These are phyloP conservation scores for Alternaria sp. DNA, from an alignment of 2,329 filamentous ascomycete genomes.

Conservation along the genomic window DNA sequence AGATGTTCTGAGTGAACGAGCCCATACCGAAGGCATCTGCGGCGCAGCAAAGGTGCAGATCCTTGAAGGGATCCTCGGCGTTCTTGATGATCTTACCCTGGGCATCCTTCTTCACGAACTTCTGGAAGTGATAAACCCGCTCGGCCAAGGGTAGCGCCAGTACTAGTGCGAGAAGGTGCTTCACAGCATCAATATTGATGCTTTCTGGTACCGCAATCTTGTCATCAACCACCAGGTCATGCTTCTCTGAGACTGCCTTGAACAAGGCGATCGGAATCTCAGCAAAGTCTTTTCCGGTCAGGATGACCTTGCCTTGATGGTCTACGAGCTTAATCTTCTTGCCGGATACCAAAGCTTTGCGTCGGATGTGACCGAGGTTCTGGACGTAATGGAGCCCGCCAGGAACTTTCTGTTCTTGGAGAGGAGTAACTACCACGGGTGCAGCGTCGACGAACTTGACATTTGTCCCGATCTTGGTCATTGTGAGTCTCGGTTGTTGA, in stretches of 20 bases:
- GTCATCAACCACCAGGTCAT: background rate
- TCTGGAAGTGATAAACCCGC: background rate
- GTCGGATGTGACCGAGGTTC: background rate
- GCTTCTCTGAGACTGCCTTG: background rate
- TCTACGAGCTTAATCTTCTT: background rate
- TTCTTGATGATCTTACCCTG: background rate
- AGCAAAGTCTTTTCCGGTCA: background rate
- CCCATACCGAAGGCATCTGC: slow-evolving; percentile 15
- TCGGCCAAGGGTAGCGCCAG: background rate
- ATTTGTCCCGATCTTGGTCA: background rate
- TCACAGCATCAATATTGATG: background rate
- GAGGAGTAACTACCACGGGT: background rate
- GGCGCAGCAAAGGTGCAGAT: slow-evolving; percentile 11
- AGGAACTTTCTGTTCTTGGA: background rate
- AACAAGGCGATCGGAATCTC: background rate
- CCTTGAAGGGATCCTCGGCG: slow-evolving; percentile 1
- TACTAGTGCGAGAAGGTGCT: background rate
- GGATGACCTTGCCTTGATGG: background rate
- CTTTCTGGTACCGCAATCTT: background rate
- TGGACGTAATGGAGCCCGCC: background rate
- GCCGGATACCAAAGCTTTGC: background rate
- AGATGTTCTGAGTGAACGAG: slow-evolving; percentile 12
- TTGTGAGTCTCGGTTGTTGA: background rate
- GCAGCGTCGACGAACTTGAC: background rate
- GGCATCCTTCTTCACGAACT: background rate